These are phyloP conservation scores for Stromatinia cepivora DNA, from an alignment of 2,329 filamentous ascomycete genomes.

Conservation along the genomic window DNA sequence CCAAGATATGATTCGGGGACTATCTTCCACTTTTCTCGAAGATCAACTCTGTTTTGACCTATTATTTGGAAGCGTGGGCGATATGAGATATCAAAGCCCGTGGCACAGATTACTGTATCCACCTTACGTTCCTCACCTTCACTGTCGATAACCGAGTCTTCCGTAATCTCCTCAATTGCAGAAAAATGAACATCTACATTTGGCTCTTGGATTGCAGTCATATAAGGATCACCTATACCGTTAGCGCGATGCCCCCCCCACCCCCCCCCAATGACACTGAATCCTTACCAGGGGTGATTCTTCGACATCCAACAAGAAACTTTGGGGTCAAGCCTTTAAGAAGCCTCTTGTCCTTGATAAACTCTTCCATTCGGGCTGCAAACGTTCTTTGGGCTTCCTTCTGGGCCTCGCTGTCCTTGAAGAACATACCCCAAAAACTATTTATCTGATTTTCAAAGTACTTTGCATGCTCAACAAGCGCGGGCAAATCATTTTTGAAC, in stretches of 20 bases:
- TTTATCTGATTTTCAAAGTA: slow-evolving; percentile 46
- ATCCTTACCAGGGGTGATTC: slow-evolving; percentile 41
- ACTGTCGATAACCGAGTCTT: slow-evolving; percentile 47
- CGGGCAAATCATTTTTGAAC: slow-evolving; percentile 45
- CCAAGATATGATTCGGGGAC: slow-evolving; percentile 36
- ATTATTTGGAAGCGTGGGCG: slow-evolving; percentile 36
- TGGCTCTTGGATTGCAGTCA: slow-evolving; percentile 50
- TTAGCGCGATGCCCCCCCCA: slow-evolving; percentile 31
- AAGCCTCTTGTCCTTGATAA: slow-evolving; percentile 52
- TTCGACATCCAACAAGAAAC: slow-evolving; percentile 48
- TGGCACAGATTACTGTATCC: slow-evolving; percentile 44
- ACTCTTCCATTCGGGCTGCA: slow-evolving; percentile 48
- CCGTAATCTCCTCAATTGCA: slow-evolving; percentile 47
- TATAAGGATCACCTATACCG: slow-evolving; percentile 49
- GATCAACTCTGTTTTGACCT: slow-evolving; percentile 32
- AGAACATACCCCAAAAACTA: slow-evolving; percentile 49
- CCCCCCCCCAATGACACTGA: not conserved
- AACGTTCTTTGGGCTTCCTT: slow-evolving; percentile 44
- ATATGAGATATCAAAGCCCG: slow-evolving; percentile 41
- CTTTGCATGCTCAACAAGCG: slow-evolving; percentile 33
- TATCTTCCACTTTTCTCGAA: slow-evolving; percentile 39
- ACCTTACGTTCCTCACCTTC: slow-evolving; percentile 41
- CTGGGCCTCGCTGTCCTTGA: slow-evolving; percentile 46
- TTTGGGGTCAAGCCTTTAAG: slow-evolving; percentile 44
- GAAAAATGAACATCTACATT: slow-evolving; percentile 55